Evolutionary conservation across 768 basidiomycete species (phyloP), one percentile per base, ranked within the genome.

Genomic region (Rhizopogon sp.): DNA sequence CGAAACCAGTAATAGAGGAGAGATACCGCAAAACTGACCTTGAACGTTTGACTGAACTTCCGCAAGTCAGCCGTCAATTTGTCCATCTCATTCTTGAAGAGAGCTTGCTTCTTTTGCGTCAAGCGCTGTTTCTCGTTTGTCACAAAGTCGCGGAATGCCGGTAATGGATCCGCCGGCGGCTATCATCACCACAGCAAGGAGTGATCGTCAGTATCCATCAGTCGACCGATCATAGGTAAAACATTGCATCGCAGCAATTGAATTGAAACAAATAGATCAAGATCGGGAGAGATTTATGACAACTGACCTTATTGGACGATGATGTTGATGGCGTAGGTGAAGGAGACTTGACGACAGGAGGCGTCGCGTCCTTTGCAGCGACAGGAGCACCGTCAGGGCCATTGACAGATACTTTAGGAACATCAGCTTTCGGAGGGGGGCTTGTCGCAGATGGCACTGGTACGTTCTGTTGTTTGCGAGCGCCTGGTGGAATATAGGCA

Each of bases 401-500:
- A 64, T 90, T 90, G 47, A 91, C 77, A 20, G 87, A 79, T 45
- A 90, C 83, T 67, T 85, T 88, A 31, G 89, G 88, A 52, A 88
- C 64, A 13, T 87, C 87, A 3, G 67, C 45, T 61, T 72, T 74
- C 42, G 61, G 58, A 35, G 63, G 59, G 16, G 60, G 62, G 29
- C 49, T 60, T 39, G 65, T 60, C 22, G 33, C 47, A 20, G 14
- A 49, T 8, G 35, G 35, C 35, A 11, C 22, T 39, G 35, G 47
- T 53, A 69, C 59, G 46, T 66, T 64, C 50, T 61, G 68, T 39
- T 66, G 56, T 68, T 79, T 83, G 55, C 95, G 82, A 39, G 94
- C 93, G 57, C 87, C 92, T 2, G 96, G 96, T 44, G 97, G 97
- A 39, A 98, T 83, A 67, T 99, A 99, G 25, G 95, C 96, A 64